Percentiles rank a stretch among this genome's conserved stretches.
phyloP scores from a whole-genome alignment of 2,329 filamentous ascomycete genomes.

The Cryphonectria carpinicola region DNA sequence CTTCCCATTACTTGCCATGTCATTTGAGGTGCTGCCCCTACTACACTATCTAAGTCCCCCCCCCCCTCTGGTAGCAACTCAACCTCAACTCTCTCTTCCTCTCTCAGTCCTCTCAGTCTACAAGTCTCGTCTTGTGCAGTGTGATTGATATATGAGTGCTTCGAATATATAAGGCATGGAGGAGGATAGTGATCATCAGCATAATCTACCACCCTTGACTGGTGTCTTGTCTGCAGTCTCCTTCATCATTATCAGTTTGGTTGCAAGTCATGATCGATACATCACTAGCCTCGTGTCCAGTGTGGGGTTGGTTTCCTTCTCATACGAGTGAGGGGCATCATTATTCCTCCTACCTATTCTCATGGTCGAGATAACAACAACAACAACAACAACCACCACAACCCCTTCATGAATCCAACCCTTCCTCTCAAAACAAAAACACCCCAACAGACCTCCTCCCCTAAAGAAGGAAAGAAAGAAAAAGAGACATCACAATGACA shows the following conservation, averaged over 20 bases:
- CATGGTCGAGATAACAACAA: background rate
- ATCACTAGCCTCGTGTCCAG: background rate
- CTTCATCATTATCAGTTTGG: background rate
- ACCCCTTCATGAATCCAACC: background rate
- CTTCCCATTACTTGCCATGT: background rate
- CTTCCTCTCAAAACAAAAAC: background rate
- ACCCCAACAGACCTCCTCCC: background rate
- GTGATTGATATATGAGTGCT: background rate
- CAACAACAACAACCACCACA: background rate
- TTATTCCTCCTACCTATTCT: background rate
- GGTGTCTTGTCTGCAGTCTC: background rate
- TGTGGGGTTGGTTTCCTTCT: conserved; percentile 1
- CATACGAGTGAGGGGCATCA: background rate
- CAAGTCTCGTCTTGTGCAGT: background rate
- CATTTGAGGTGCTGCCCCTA: background rate
- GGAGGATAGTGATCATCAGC: too few relatives aligned
- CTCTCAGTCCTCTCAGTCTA: too few relatives aligned
- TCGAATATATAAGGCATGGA: too few relatives aligned
- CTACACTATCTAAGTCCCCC: background rate
- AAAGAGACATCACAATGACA: conserved; percentile 6
- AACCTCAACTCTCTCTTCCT: too few relatives aligned
- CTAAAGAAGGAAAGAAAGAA: background rate
- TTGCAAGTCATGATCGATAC: background rate
- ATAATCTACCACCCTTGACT: background rate
- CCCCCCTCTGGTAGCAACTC: background rate